phyloP scores from a whole-genome alignment of 1,284 basidiomycete species.

The Rhodotorula sp. region DNA sequence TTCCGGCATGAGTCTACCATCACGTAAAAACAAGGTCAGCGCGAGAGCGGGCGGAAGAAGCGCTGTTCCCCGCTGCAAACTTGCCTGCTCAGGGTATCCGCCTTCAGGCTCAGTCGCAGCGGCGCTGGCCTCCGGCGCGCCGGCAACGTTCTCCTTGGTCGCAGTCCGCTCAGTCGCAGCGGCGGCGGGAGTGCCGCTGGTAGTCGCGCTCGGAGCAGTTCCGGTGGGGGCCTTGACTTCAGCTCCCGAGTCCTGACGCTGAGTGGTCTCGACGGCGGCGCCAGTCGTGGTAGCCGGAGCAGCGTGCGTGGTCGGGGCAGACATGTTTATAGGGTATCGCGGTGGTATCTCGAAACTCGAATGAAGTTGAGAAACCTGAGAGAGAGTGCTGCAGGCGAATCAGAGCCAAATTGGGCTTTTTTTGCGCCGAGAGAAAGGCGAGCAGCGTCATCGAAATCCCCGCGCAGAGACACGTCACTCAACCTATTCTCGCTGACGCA shows the following conservation, averaged over 20 bases:
- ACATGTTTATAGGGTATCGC: neutral
- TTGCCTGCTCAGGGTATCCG: conserved; percentile 3
- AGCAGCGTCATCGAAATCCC: neutral
- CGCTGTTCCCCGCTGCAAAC: no score
- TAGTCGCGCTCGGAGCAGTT: no score
- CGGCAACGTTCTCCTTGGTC: neutral
- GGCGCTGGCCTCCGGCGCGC: neutral
- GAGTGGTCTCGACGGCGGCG: conserved; percentile 34
- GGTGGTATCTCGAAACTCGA: neutral
- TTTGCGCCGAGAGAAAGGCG: neutral
- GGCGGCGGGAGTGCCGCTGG: neutral
- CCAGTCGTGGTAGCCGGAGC: neutral
- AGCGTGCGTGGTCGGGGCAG: neutral
- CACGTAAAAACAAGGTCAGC: no score
- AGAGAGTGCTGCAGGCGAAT: neutral
- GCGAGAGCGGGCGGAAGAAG: no score
- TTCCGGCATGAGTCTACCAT: conserved; percentile 8
- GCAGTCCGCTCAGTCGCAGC: neutral
- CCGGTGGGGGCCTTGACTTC: neutral
- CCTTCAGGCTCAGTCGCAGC: neutral
- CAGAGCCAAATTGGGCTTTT: neutral
- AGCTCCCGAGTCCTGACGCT: conserved; percentile 14
- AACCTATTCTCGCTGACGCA: no score
- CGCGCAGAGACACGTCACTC: neutral
- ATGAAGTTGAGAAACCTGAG: neutral